Percentiles rank a stretch among this genome's conserved stretches.
These are phyloP conservation scores for Madurella mycetomatis DNA, from an alignment of 2,329 filamentous ascomycete genomes.

Conservation along the genomic window DNA sequence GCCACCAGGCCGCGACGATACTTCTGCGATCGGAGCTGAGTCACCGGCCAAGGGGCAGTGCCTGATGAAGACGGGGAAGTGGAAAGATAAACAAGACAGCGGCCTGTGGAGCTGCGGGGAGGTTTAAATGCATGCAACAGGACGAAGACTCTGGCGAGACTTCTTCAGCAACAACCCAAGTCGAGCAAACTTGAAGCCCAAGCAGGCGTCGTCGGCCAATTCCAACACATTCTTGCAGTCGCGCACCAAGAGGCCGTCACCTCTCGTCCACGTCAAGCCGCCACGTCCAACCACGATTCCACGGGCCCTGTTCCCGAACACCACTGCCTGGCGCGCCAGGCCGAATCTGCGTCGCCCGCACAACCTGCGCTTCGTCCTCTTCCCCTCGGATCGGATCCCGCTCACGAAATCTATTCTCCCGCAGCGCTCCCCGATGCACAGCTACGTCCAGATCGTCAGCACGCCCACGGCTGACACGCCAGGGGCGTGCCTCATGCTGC, in stretches of 20 bases:
- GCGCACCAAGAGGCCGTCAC: neutral
- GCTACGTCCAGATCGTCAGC: slow-evolving; percentile 68
- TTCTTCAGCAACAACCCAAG: neutral
- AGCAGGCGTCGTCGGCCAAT: neutral
- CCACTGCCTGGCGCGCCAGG: neutral
- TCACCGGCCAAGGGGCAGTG: slow-evolving; percentile 9
- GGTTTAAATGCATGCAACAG: slow-evolving; percentile 9
- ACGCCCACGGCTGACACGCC: slow-evolving; percentile 85
- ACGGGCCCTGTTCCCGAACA: neutral
- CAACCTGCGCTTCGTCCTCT: slow-evolving; percentile 2
- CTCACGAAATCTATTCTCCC: neutral
- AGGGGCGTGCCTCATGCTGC: slow-evolving; percentile 70
- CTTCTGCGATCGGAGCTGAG: slow-evolving; percentile 1
- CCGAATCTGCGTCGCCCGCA: neutral
- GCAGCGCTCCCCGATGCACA: slow-evolving; percentile 57
- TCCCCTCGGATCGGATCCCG: neutral
- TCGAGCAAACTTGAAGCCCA: neutral
- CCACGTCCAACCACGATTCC: neutral
- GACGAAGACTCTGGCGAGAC: neutral
- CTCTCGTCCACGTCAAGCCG: neutral
- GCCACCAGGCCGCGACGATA: neutral
- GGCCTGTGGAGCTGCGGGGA: neutral
- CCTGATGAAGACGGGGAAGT: neutral
- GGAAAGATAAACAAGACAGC: neutral
- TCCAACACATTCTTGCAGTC: neutral